A percentile compares a stretch with the other conserved stretches of the same genome.
phyloP scores from a whole-genome alignment of 208 protist genomes.

The Leishmania tarentolae region DNA sequence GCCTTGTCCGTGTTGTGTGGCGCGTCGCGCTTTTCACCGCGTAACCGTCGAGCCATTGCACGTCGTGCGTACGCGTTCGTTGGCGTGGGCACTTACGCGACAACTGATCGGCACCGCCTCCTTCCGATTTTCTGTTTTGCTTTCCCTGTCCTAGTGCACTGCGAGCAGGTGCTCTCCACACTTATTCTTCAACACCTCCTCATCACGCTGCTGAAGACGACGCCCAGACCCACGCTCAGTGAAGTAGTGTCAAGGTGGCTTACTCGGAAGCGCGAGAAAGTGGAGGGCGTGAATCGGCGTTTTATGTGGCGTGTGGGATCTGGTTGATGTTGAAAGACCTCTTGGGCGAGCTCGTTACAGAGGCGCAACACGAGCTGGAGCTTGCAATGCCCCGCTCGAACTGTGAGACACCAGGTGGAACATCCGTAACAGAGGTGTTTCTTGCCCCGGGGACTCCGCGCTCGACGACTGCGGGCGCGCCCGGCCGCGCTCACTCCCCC shows the following conservation, averaged over 20 bases:
- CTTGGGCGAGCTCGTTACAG: constrained; percentile 3
- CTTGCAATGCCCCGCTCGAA: neutral
- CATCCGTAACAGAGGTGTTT: constrained; percentile 27
- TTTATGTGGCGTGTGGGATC: neutral
- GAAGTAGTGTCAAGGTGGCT: neutral
- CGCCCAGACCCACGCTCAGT: neutral
- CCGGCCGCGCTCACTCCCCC: neutral
- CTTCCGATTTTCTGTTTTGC: neutral
- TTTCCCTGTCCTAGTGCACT: neutral
- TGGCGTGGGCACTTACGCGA: neutral
- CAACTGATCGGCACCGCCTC: neutral
- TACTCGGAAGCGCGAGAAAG: neutral
- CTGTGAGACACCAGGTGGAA: neutral
- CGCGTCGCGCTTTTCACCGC: neutral
- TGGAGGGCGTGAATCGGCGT: neutral
- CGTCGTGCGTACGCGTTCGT: neutral
- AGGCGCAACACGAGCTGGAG: neutral
- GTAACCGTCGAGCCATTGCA: neutral
- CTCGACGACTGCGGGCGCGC: neutral
- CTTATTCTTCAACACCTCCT: neutral
- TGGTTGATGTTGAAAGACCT: neutral
- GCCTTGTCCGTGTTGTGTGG: neutral
- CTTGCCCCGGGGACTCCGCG: neutral
- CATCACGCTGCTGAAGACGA: neutral
- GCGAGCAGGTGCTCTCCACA: neutral